A percentile compares a stretch with the other conserved stretches of the same genome.
Evolutionary conservation across 2,329 filamentous ascomycete genomes (phyloP).

Genomic region (Pyrenophora teres): DNA sequence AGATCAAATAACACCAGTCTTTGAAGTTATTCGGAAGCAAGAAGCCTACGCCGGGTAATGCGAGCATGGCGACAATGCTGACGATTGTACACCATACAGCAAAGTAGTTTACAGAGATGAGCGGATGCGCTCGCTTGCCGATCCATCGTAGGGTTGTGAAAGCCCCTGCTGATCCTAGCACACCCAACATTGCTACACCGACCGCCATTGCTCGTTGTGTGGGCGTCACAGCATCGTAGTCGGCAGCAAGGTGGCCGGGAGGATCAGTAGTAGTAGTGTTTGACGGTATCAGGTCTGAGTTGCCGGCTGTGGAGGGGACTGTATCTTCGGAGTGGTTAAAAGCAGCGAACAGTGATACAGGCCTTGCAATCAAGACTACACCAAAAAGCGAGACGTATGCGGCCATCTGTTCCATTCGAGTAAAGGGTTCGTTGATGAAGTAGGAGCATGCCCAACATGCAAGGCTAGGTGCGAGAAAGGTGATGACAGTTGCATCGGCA

Average conservation of each 20-base stretch:
- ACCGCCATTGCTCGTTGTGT: constrained; percentile 72
- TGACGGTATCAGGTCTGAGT: constrained; percentile 33
- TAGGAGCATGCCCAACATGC: constrained; percentile 81
- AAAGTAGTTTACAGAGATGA: constrained; percentile 86
- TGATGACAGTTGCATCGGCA: constrained; percentile 86
- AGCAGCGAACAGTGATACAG: constrained; percentile 60
- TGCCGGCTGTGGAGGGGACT: constrained; percentile 39
- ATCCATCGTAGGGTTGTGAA: constrained; percentile 78
- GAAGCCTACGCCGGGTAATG: constrained; percentile 62
- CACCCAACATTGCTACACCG: constrained; percentile 73
- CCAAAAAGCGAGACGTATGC: constrained; percentile 76
- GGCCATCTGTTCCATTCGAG: constrained; percentile 74
- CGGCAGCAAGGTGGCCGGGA: constrained; percentile 34
- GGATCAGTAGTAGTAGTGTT: constrained; percentile 30
- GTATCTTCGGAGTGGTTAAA: constrained; percentile 29
- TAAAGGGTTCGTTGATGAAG: constrained; percentile 77
- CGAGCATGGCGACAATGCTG: constrained; percentile 63
- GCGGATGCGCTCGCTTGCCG: constrained; percentile 74
- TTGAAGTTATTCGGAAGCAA: constrained; percentile 58
- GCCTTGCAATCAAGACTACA: constrained; percentile 81
- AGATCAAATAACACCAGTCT: constrained; percentile 70
- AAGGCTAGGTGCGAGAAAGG: constrained; percentile 80
- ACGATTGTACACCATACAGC: constrained; percentile 71
- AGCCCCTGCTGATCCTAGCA: constrained; percentile 68
- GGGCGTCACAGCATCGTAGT: constrained; percentile 58